Percentiles rank a stretch among this genome's conserved stretches.
These are phyloP conservation scores for Amanita rimosa DNA, from an alignment of 768 basidiomycete genomes.

Conservation along the genomic window DNA sequence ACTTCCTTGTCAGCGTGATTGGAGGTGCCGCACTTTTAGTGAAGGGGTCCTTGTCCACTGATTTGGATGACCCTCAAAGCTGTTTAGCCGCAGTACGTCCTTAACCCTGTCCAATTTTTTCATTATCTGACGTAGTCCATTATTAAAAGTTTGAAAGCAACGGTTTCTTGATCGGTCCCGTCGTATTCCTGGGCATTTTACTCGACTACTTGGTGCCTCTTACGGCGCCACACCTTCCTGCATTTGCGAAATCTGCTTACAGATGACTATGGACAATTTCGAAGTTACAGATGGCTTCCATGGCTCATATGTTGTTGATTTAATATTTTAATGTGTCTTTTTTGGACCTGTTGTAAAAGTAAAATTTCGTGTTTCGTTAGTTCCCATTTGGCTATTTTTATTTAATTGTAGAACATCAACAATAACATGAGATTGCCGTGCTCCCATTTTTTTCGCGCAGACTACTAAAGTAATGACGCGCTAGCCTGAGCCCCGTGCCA, in stretches of 20 bases:
- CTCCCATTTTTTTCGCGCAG: no score
- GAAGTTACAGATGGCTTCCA: no score
- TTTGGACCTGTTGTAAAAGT: no score
- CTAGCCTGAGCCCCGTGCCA: no score
- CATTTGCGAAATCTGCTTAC: neutral
- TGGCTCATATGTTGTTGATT: no score
- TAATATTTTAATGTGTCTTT: no score
- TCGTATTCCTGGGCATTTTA: constrained; percentile 5
- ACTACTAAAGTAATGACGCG: no score
- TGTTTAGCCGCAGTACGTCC: neutral
- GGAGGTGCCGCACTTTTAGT: constrained; percentile 8
- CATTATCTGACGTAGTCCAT: neutral
- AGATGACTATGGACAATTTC: no score
- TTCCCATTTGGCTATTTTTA: no score
- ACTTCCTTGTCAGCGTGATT: constrained; percentile 16
- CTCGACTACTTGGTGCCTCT: constrained; percentile 4
- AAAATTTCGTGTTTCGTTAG: no score
- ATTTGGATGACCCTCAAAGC: neutral
- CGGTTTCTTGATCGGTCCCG: constrained; percentile 5
- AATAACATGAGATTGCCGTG: no score
- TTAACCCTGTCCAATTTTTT: neutral
- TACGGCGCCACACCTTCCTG: neutral
- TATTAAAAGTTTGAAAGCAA: constrained; percentile 7
- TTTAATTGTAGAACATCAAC: no score
- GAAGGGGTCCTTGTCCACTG: neutral